Evolutionary conservation across 345 rosid genomes (phyloP).

Genomic region (Boechera stricta): DNA sequence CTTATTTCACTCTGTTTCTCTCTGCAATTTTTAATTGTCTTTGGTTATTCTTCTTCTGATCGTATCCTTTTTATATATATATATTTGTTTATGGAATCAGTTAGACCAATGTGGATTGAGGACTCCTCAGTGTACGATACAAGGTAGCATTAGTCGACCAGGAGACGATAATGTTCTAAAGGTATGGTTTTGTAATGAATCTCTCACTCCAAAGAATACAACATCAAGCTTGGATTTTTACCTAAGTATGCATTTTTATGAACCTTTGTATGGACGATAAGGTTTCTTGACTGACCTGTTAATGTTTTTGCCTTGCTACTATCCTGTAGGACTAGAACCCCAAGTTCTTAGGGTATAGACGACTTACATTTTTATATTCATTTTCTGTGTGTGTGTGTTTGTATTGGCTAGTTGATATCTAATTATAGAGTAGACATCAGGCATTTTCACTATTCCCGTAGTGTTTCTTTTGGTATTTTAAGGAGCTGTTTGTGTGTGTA

Average conservation of each 20-base stretch:
- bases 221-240: not conserved
- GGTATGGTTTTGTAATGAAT: constrained; percentile 47
- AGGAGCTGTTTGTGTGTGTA: constrained; percentile 14
- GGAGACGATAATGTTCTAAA: constrained; percentile 54
- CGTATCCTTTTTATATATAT: not conserved
- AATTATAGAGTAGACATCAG: not conserved
- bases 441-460: not conserved
- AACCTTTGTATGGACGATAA: not conserved
- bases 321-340: not conserved
- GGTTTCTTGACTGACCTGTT: not conserved
- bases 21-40: not conserved
- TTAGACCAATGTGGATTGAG: constrained; percentile 82
- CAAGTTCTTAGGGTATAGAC: not conserved
- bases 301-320: not conserved
- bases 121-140: constrained; percentile 91
- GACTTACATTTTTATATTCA: not conserved
- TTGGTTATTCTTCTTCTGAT: constrained; percentile 14
- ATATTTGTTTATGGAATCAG: constrained; percentile 46
- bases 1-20: constrained; percentile 3
- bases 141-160: constrained; percentile 72
- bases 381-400: not conserved
- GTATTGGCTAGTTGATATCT: constrained; percentile 20
- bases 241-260: not conserved
- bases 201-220: constrained; percentile 1
- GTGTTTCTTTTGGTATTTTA: not conserved